Base-by-base conservation (phyloP, 768 basidiomycete genomes). In the Suillus fuscotomentosus region DNA sequence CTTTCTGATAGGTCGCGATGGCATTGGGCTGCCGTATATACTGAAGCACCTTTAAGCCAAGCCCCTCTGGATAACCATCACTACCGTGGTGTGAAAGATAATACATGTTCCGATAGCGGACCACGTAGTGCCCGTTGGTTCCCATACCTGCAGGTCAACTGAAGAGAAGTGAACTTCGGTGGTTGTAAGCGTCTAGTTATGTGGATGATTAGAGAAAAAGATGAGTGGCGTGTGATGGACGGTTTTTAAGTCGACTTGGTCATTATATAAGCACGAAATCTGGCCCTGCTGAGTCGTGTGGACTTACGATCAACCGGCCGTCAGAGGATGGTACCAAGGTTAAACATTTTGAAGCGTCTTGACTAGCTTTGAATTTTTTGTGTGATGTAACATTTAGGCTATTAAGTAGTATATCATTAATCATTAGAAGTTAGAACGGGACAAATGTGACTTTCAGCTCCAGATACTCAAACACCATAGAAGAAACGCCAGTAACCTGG, bases 401-500 rank as follows among this genome's bases (percentile, higher is more conserved):
- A 27, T 51, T 27, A 17, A 27, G 14, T 27, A 15, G 24, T 51
- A 27, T 51, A 51, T 27, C 7, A 51, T 27, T 17, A 3, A 27
- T 27, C 27, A 27, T 27, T 3, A 15, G 14, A 69, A 50, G 31
- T 31, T 5, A 31, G 31, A 31, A 31, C 22, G 22, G 22, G 22
- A 14, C 14, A 50, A 24, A 7, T 50, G 17, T 3, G 5, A 17
- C n/a, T 36, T 57, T 24, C 38, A 41, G 36, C 56, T 24, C 22
- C 15, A 0, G 15, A 57, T 53, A 17, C 51, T 53, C 31, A 39
- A 24, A 50, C 61, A 20, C 63, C 69, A 38, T 75, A 74, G 63
- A 75, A 69, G 31, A 68, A 75, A 34, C 78, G 74, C 76, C 77
- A 78, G 60, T 78, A 78, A 0, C 75, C 77, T 0, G 76, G 77